Conservation (phyloP, 257 asterid genomes). For the Plantago ovata region DNA sequence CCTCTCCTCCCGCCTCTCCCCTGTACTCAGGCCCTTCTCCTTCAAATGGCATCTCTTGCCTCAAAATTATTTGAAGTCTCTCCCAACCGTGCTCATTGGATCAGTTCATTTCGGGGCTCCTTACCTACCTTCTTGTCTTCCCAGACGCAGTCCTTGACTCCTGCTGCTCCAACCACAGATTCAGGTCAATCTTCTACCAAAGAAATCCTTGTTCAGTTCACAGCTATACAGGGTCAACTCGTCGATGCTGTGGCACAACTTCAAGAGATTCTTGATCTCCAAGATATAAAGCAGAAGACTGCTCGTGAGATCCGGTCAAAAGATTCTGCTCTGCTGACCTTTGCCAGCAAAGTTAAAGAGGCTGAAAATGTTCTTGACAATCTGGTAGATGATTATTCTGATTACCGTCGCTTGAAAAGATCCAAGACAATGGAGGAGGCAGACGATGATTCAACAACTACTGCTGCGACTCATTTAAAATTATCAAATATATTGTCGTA, state of each 20-base stretch:
- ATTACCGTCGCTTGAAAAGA: constrained; percentile 65
- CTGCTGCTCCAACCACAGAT: constrained; percentile 17
- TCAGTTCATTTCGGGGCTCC: constrained; percentile 68
- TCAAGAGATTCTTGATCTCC: constrained; percentile 89
- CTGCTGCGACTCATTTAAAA: constrained; percentile 64
- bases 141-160: constrained; percentile 42
- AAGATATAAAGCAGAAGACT: constrained; percentile 73
- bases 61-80: constrained; percentile 83
- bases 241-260: constrained; percentile 86
- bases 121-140: constrained; percentile 72
- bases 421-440: constrained; percentile 37
- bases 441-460: constrained; percentile 53
- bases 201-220: constrained; percentile 60
- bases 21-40: constrained; percentile 76
- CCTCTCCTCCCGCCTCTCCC: constrained; percentile 93
- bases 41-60: constrained; percentile 82
- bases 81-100: constrained; percentile 75
- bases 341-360: constrained; percentile 74
- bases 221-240: constrained; percentile 67
- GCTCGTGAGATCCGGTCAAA: constrained; percentile 54
- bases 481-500: constrained; percentile 67
- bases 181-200: constrained; percentile 37
- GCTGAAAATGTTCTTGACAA: constrained; percentile 71
- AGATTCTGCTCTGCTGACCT: constrained; percentile 63
- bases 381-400: constrained; percentile 79